phyloP scores from a whole-genome alignment of 495 filamentous ascomycete genomes.

The Chaetomidium leptoderma region DNA sequence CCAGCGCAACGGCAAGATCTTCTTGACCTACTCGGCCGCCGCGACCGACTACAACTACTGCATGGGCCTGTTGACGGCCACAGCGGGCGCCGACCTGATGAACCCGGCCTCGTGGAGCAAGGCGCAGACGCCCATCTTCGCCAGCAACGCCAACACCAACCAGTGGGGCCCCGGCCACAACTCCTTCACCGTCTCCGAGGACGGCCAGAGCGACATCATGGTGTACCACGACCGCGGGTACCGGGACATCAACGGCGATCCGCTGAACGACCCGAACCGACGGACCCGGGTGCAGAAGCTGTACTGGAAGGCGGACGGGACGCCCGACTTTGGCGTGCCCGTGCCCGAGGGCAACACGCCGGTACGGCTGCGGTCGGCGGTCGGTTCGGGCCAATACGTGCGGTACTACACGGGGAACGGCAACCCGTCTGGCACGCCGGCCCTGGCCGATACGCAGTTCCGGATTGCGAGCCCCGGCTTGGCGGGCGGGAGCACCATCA shows the following conservation, averaged over 20 bases:
- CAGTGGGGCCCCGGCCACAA: constrained; percentile 56
- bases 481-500: constrained; percentile 18
- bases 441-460: constrained; percentile 21
- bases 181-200: constrained; percentile 47
- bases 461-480: constrained; percentile 20
- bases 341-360: constrained; percentile 27
- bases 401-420: constrained; percentile 8
- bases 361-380: constrained; percentile 11
- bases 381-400: constrained; percentile 1
- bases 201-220: constrained; percentile 46
- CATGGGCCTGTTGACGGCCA: constrained; percentile 47
- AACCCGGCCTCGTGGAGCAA: constrained; percentile 44
- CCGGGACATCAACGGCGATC: constrained; percentile 35
- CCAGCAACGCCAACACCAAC: constrained; percentile 40
- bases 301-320: constrained; percentile 43
- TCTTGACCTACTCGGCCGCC: constrained; percentile 49
- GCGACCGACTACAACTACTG: constrained; percentile 44
- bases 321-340: constrained; percentile 44
- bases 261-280: constrained; percentile 41
- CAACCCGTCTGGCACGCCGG: not conserved
- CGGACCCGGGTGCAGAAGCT: constrained; percentile 49
- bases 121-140: constrained; percentile 20
- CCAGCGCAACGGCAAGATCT: constrained; percentile 40
- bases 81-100: constrained; percentile 37
- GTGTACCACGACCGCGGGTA: constrained; percentile 48